Base-by-base conservation (phyloP, 495 filamentous ascomycete genomes). In the Podospora appendiculata region DNA sequence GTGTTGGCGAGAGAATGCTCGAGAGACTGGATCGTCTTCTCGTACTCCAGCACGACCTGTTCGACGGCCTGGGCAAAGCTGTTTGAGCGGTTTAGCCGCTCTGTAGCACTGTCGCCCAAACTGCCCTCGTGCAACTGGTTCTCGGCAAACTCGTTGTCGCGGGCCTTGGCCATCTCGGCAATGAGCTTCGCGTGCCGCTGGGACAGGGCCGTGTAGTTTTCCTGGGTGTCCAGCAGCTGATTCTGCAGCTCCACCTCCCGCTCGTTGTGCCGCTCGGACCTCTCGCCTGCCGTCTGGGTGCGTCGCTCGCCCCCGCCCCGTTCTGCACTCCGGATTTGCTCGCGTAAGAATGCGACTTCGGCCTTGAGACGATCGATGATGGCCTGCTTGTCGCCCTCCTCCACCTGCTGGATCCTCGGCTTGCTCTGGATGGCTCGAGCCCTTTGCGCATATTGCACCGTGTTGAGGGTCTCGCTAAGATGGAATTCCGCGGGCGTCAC, bases 381-480 rank as follows among this genome's bases (percentile, higher is more conserved):
- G 46, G 89, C 90, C 69, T 95, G 89, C 70, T 96, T 96, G 66
- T 97, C 94, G 48, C 87, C 82, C 41, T 99, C 94, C 58, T 97
- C 92, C 35, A 87, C 74, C 63, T 96, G 90, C 64, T 99, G 93
- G 53, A 99, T 96, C 40, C 89, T 82, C 9, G 93, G 93, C 62
- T 96, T 96, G 75, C 89, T 96, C 72, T 99, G 93, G 53, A 99
- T 99, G 0, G 89, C 89, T 63, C 93, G 83, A 51, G 93, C 94
- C 53, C 93, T 84, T 72, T 96, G 93, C 25, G 93, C 93, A 70
- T 99, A 99, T 66, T 95, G 84, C 18, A 99, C 87, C 0, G 93
- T 99, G 66, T 99, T 99, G 40, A 99, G 74, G 1, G 93, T 97
- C 70, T 99, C 93, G 70, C 91, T 97, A 14, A 97, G 75, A 67